Evolutionary conservation across 257 asterid species (phyloP), one percentile per base, ranked within the genome.

Genomic region (Cordia subcordata): DNA sequence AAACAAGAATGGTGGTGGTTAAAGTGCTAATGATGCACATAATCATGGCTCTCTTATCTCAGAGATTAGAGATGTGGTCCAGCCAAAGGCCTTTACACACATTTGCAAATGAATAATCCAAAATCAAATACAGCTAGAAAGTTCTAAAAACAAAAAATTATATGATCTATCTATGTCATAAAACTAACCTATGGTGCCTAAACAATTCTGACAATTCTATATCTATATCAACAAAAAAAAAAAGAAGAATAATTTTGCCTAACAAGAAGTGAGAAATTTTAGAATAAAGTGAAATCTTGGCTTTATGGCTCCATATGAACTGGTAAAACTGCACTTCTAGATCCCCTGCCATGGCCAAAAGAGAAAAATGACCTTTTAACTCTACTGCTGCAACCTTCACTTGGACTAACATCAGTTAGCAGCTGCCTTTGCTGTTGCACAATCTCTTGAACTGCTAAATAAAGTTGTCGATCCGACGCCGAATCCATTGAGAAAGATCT

Each of bases 401-500:
- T 61, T 3, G 35, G 35, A 6, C 35, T 27, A 27, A 27, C 35
- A 27, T 27, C 35, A 27, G 35, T 27, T 27, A 27, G 35, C 35
- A 1, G 35, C 35, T 27, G 35, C 35, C 35, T 27, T 1, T 27
- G 35, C 8, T 69, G 71, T 44, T 77, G 72, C 5, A 77, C 69
- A 11, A 85, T 82, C 44, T 83, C 82, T 68, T 82, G 87, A 47
- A 92, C 88, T 27, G 94, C 93, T 32, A 78, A 56, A 65, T 75
- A 72, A 53, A 87, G 82, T 63, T 77, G 87, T 8, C 68, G 77
- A 64, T 88, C 96, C 21, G 78, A 74, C 0, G 95, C 96, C 9
- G 99, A 86, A 72, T 86, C 93, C 96, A 92, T 88, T 0, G 99
- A 92, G 47, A 92, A 84, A 4, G 99, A 92, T 65, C 99, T 77